phyloP scores from a whole-genome alignment of 306 rosid species.

The Lupinus albus region DNA sequence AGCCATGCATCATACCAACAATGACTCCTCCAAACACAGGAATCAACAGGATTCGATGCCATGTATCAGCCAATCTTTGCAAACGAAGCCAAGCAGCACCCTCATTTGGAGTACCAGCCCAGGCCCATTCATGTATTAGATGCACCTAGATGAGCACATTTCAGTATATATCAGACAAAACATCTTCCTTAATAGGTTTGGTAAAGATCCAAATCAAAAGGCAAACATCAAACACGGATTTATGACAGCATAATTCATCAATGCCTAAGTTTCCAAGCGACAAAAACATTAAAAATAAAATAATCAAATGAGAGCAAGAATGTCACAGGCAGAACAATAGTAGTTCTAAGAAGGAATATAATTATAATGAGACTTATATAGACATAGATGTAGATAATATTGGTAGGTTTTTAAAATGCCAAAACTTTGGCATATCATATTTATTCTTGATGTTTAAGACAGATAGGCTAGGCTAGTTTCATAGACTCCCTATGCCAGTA shows the following conservation, averaged over 20 bases:
- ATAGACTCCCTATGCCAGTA: too few species aligned
- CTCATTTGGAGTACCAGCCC: conserved; percentile 98
- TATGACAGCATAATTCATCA: background rate
- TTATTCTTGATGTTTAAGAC: conserved; percentile 10
- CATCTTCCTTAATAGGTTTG: conserved; percentile 1
- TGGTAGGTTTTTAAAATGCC: too few species aligned
- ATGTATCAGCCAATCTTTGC: conserved; percentile 84
- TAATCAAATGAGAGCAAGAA: background rate
- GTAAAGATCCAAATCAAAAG: conserved; percentile 10
- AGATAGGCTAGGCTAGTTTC: background rate
- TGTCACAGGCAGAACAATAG: background rate
- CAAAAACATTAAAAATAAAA: background rate
- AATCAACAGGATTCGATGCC: conserved; percentile 91
- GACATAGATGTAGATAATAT: too few species aligned
- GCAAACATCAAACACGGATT: conserved; percentile 22
- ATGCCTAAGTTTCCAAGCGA: background rate
- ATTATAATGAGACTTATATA: background rate
- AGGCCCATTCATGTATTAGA: conserved; percentile 91
- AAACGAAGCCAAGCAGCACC: conserved; percentile 98
- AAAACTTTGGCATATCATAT: too few species aligned
- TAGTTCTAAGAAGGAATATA: background rate
- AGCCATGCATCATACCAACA: conserved; percentile 98
- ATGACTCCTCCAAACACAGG: conserved; percentile 95
- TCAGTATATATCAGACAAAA: conserved; percentile 39
- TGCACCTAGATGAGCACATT: conserved; percentile 65